Evolutionary conservation across 345 rosid species (phyloP), one percentile per base, ranked within the genome.

Genomic region (Triadica sebifera): DNA sequence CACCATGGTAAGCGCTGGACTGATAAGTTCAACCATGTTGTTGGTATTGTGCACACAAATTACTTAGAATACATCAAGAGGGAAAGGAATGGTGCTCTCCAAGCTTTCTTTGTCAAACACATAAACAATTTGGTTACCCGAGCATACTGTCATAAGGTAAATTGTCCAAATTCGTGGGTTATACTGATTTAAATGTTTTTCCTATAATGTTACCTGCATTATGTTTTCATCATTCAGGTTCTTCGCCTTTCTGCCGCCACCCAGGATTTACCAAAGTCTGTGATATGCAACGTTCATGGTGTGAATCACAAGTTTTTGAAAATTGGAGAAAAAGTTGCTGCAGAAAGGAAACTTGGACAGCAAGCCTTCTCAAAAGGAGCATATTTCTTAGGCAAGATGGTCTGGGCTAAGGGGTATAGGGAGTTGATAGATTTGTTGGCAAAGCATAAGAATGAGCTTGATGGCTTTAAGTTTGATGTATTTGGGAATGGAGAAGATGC

Each of bases 331-430:
- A 93, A 84, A 70, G 81, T 93, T 67, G 91, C 90, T 67, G 89
- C 86, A 68, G 97, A 93, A 76, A 87, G 82, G 80, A 93, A 91
- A 74, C 94, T 85, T 55, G 99, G 99, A 75, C 92, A 91, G 85
- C 88, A 89, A 84, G 89, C 97, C 68, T 93, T 95, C 82, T 93
- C 97, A 47, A 93, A 95, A 81, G 99, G 96, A 69, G 99, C 98
- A 51, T 95, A 95, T 79, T 95, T 95, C 78, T 83, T 95, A 64
- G 99, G 98, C 50, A 95, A 95, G 85, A 88, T 95, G 98, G 97
- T 95, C 61, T 95, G 99, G 99, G 99, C 99, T 75, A 95, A 95
- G 86, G 99, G 99, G 72, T 95, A 95, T 87, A 85, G 82, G 71
- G 99, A 95, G 81, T 80, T 95, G 80, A 89, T 95, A 73, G 94